These are phyloP conservation scores for Begonia loranthoides DNA, from an alignment of 306 rosid genomes.

Conservation along the genomic window DNA sequence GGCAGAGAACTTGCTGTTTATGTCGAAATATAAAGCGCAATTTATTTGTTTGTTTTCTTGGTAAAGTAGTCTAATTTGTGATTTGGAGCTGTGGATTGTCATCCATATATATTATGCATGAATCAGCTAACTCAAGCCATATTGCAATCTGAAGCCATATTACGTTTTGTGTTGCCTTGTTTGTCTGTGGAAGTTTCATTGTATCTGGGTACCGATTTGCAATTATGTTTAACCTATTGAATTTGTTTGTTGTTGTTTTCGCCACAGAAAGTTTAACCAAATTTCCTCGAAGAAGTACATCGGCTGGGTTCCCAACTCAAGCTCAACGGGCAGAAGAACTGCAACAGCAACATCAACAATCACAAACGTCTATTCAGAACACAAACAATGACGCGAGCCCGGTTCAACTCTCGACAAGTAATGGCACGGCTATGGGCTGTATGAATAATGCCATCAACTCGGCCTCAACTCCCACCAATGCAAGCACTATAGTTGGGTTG, in stretches of 20 bases:
- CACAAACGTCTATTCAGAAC: conserved; percentile 36
- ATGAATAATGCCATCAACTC: conserved; percentile 52
- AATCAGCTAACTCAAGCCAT: no score
- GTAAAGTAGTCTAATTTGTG: no score
- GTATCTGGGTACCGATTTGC: not conserved
- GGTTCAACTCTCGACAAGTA: conserved; percentile 43
- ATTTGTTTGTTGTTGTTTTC: conserved; percentile 7
- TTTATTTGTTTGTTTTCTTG: no score
- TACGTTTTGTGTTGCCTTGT: no score
- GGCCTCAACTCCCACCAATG: conserved; percentile 57
- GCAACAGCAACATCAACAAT: conserved; percentile 45
- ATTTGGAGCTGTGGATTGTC: no score
- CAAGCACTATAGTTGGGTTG: conserved; percentile 93
- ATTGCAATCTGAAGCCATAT: no score
- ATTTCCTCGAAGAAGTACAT: conserved; percentile 46
- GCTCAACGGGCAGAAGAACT: conserved; percentile 38
- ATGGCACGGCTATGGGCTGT: conserved; percentile 43
- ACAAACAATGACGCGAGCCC: conserved; percentile 44
- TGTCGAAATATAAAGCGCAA: no score
- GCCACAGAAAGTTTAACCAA: conserved; percentile 57
- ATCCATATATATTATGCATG: no score
- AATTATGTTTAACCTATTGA: conserved; percentile 3
- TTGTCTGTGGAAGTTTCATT: not conserved
- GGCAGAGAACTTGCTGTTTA: no score
- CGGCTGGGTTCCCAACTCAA: conserved; percentile 39